Evolutionary conservation across 306 rosid species (phyloP), one percentile per base, ranked within the genome.

Genomic region (Crotalaria pallida): DNA sequence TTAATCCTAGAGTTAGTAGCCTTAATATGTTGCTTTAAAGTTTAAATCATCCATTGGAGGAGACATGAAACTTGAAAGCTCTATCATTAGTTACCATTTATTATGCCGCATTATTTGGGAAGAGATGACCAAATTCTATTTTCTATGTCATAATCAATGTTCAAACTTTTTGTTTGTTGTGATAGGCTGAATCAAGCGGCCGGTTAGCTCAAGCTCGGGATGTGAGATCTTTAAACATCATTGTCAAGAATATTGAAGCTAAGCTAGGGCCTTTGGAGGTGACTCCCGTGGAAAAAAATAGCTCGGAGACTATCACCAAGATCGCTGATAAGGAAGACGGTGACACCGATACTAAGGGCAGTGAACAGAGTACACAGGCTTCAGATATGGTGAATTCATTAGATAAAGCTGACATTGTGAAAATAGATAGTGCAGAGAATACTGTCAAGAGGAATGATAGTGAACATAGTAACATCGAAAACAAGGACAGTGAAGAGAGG

Each of bases 221-320:
- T 67, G 76, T 84, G 52, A 88, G 98, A 81, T 79, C 87, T 3
- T 78, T 93, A 56, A 86, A 74, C 72, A 67, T 36, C 6, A 22
- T 73, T 29, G 85, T 90, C 53, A 90, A 86, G 79, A 83, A 82
- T 65, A 65, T 86, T 67, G 93, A 90, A 51, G 58, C 80, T 17
- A 79, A 82, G 78, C 53, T 88, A 50, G 91, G 87, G 67, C 85
- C 96, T 52, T 16, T 87, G 1, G 76, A 74, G 56, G 16, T 72
- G 67, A 75, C 7, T 29, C 4, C 10, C 4, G 23, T 38, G 74
- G 13, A 61, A 31, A 62, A 67, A 73, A 43, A 40, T 15, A 66
- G 15, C 19, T 52, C 13, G 5, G 63, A 63, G 44, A 51, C 34
- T 43, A 40, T 34, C n/a, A 23, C n/a, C 47, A 48, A 65, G 29